A percentile compares a stretch with the other conserved stretches of the same genome.
phyloP scores from a whole-genome alignment of 139 green algal species.

The Coelastrella sp. region DNA sequence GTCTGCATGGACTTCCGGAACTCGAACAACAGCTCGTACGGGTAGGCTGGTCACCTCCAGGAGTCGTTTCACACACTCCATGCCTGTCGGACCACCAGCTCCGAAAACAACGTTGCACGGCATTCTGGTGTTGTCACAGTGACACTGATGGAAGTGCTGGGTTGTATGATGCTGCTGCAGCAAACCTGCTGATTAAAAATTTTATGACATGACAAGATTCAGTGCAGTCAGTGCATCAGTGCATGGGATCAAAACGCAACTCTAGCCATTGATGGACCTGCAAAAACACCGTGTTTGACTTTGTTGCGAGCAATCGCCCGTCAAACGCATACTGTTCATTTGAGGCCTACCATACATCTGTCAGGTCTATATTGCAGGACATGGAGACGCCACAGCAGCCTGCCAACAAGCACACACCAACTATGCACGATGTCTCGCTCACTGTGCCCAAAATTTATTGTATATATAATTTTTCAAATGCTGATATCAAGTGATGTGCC shows the following conservation, averaged over 20 bases:
- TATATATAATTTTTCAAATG: too few relatives aligned
- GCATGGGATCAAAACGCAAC: too few relatives aligned
- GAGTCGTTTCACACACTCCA: constrained; percentile 67
- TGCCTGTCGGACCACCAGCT: constrained; percentile 66
- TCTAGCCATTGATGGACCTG: neutral
- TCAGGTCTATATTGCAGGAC: too few relatives aligned
- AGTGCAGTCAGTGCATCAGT: too few relatives aligned
- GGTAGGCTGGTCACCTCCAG: constrained; percentile 22
- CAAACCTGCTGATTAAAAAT: too few relatives aligned
- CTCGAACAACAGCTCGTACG: constrained; percentile 51
- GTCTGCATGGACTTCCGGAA: constrained; percentile 8
- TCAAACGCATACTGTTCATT: too few relatives aligned
- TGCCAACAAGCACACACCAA: neutral
- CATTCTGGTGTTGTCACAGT: constrained; percentile 3
- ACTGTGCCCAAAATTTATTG: too few relatives aligned
- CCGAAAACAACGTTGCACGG: constrained; percentile 67
- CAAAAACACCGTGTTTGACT: neutral
- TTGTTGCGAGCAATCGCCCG: neutral
- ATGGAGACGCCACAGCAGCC: too few relatives aligned
- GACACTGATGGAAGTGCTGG: neutral
- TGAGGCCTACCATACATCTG: too few relatives aligned
- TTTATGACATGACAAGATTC: too few relatives aligned
- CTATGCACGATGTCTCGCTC: too few relatives aligned
- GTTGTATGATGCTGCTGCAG: neutral
- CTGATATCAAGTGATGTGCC: too few relatives aligned